Conservation (phyloP, 2,329 filamentous ascomycete species). For the Alternaria sp. region DNA sequence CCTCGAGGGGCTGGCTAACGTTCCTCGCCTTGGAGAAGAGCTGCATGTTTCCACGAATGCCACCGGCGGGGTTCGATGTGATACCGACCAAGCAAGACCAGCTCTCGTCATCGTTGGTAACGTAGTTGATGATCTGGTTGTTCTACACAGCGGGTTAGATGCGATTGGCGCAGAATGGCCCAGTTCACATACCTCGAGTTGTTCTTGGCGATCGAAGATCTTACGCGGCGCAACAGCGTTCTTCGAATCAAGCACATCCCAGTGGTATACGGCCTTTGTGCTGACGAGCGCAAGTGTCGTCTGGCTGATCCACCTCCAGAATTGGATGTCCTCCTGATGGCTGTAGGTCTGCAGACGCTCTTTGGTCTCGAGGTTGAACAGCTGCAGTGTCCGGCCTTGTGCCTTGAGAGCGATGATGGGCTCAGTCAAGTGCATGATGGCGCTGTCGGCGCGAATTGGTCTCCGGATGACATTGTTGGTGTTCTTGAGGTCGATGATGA, state of each 20-base stretch:
- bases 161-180: slow-evolving; percentile 12
- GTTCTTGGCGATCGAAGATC: slow-evolving; percentile 92
- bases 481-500: slow-evolving; percentile 98
- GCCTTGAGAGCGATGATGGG: slow-evolving; percentile 97
- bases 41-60: slow-evolving; percentile 95
- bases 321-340: slow-evolving; percentile 96
- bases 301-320: slow-evolving; percentile 99
- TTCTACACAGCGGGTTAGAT: slow-evolving; percentile 60
- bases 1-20: slow-evolving; percentile 97
- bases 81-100: slow-evolving; percentile 99
- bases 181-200: slow-evolving; percentile 72
- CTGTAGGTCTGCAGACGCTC: slow-evolving; percentile 95
- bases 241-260: slow-evolving; percentile 89
- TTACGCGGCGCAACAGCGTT: slow-evolving; percentile 79
- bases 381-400: slow-evolving; percentile 91
- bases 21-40: slow-evolving; percentile 94
- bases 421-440: slow-evolving; percentile 98
- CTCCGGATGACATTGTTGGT: slow-evolving; percentile 92
- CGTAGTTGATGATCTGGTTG: slow-evolving; percentile 99
- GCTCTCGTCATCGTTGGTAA: slow-evolving; percentile 91
- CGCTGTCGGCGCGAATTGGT: slow-evolving; percentile 98
- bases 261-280: slow-evolving; percentile 90
- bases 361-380: slow-evolving; percentile 93
- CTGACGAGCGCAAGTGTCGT: slow-evolving; percentile 88
- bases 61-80: slow-evolving; percentile 87